Percentiles rank a stretch among this genome's conserved stretches.
These are phyloP conservation scores for Verbascum thapsus DNA, from an alignment of 257 asterid genomes.

Conservation along the genomic window DNA sequence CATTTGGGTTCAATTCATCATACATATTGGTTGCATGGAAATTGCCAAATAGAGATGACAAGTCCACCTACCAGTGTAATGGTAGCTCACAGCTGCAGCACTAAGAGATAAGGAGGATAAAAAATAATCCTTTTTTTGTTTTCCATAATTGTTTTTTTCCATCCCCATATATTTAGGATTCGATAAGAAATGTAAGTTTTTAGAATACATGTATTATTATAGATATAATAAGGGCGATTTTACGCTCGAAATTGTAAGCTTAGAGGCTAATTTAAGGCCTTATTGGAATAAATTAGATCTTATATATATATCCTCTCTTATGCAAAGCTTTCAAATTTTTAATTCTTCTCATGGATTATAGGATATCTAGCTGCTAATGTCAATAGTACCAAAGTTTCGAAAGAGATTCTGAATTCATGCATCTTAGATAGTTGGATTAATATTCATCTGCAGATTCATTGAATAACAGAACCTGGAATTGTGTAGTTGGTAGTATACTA, in stretches of 20 bases:
- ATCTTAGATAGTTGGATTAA: conserved; percentile 7
- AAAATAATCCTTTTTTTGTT: neutral
- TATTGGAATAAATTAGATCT: no score
- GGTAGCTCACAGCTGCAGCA: conserved; percentile 61
- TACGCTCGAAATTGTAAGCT: neutral
- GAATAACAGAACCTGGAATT: conserved; percentile 19
- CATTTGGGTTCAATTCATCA: conserved; percentile 61
- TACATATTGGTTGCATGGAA: conserved; percentile 71
- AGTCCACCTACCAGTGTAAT: conserved; percentile 76
- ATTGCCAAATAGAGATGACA: conserved; percentile 77
- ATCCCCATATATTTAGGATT: conserved; percentile 14
- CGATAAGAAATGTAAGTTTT: conserved; percentile 17
- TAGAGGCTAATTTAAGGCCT: neutral
- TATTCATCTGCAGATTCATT: conserved; percentile 4
- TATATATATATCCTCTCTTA: conserved; percentile 6
- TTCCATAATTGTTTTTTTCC: conserved; percentile 9
- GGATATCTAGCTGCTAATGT: neutral
- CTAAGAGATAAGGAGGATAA: conserved; percentile 51
- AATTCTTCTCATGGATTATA: conserved; percentile 11
- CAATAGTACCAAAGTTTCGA: conserved; percentile 2
- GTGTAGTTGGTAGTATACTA: conserved; percentile 16
- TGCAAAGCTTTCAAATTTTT: neutral
- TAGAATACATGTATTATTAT: neutral
- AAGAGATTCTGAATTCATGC: conserved; percentile 15
- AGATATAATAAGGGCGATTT: no score